phyloP scores from a whole-genome alignment of 306 rosid genomes.

The Prunus mira region DNA sequence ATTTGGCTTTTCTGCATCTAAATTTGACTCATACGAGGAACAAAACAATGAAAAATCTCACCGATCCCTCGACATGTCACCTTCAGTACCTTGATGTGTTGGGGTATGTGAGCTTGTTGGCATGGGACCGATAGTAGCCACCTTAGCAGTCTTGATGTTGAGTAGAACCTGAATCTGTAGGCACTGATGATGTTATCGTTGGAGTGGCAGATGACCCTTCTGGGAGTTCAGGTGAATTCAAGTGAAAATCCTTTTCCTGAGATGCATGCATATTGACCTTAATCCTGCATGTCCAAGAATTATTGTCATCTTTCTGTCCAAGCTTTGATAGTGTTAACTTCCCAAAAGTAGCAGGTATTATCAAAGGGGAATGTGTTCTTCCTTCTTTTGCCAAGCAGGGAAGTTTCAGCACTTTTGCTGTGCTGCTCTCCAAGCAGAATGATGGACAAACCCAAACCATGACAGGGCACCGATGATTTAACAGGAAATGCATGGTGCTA shows the following conservation, averaged over 20 bases:
- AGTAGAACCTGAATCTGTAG: not conserved
- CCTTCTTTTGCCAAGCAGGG: not conserved
- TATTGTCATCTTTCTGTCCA: not conserved
- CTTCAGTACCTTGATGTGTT: constrained; percentile 38
- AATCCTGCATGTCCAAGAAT: constrained; percentile 61
- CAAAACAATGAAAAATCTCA: constrained; percentile 4
- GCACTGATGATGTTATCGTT: not conserved
- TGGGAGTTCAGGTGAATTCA: constrained; percentile 29
- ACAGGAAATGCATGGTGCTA: not conserved
- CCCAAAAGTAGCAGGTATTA: not conserved
- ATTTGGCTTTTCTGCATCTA: constrained; percentile 29
- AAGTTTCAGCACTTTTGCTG: not conserved
- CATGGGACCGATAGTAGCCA: constrained; percentile 25
- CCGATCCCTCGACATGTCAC: constrained; percentile 28
- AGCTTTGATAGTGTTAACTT: not conserved
- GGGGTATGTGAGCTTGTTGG: constrained; percentile 37
- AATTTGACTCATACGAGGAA: constrained; percentile 17
- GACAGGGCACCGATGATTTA: not conserved
- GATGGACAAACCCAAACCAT: not conserved
- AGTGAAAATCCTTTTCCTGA: constrained; percentile 44
- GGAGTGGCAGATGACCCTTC: constrained; percentile 16
- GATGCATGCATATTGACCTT: constrained; percentile 86
- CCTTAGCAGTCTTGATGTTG: not conserved
- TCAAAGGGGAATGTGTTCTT: not conserved
- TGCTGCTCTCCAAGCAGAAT: not conserved